These are phyloP conservation scores for Monosporozyma yasuniensis DNA, from an alignment of 805 yeast genomes.

Conservation along the genomic window DNA sequence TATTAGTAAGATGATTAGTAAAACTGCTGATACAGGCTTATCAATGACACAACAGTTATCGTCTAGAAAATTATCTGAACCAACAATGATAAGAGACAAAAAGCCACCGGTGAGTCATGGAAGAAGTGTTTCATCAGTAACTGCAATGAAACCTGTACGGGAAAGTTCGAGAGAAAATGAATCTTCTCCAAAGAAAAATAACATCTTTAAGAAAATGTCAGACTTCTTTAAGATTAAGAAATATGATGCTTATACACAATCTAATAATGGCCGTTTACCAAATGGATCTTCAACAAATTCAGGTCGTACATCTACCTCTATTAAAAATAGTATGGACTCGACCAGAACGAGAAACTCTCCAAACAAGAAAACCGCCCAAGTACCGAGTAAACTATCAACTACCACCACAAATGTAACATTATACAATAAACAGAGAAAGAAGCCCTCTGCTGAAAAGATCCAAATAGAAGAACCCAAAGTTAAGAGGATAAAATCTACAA, in stretches of 20 bases:
- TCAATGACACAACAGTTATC: conserved; percentile 3
- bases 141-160: background rate
- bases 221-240: conserved; percentile 27
- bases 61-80: conserved; percentile 4
- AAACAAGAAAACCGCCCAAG: background rate
- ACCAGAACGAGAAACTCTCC: background rate
- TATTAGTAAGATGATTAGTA: conserved; percentile 6
- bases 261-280: background rate
- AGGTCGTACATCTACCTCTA: background rate
- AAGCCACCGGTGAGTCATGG: background rate
- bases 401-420: conserved; percentile 7
- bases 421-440: conserved; percentile 2
- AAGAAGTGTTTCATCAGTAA: background rate
- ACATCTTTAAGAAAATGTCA: conserved; percentile 27
- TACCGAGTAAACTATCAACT: conserved; percentile 2
- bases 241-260: background rate
- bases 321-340: background rate
- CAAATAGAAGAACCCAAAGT: conserved; percentile 11
- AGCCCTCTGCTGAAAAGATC: background rate
- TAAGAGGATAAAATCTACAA: conserved; percentile 20
- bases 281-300: background rate
- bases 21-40: conserved; percentile 6
- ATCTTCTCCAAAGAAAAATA: conserved; percentile 17
- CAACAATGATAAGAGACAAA: background rate
- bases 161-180: no score